Evolutionary conservation across 306 rosid species (phyloP), one percentile per base, ranked within the genome.

Genomic region (Elaeagnus macrophylla): DNA sequence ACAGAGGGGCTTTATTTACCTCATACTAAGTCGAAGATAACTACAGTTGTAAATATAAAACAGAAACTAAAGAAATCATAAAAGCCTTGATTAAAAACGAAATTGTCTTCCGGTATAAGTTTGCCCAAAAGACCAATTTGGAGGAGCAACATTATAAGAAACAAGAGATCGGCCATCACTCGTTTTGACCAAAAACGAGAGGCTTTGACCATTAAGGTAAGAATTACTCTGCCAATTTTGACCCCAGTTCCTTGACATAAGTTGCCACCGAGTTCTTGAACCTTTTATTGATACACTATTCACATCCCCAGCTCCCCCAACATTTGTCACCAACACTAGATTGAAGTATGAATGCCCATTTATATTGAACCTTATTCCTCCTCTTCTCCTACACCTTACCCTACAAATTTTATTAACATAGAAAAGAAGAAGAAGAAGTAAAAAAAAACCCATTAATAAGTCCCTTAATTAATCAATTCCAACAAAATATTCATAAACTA

Each of bases 261-360:
- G 37, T 64, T 73, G 85, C 95, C 90, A 86, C 44, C 87, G 62
- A 32, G 75, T 68, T 48, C 87, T 77, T 18, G 95, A 82, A 20
- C 95, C 95, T 61, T 80, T 86, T 58, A 86, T 82, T 36, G 88
- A 38, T 39, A 86, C 78, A 16, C 80, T 53, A 37, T 82, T 87
- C 16, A 73, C 90, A 70, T 86, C 95, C 35, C 95, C 95, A 17
- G 95, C 95, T 2, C 95, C 95, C 1, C 95, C 95, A 37, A 86
- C 95, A 53, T 86, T 86, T 0, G 95, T 86, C 40, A 86, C 73
- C 1, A 86, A 85, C 25, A 86, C 95, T 39, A 86, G 45, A 42
- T 86, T 86, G 85, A 86, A 86, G 71, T 86, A 82, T 0, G 95
- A 82, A 39, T 86, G 95, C 9, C 91, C 95, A 65, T 86, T 86